phyloP scores from a whole-genome alignment of 179 eudicot genomes.

The Amaranthus tricolor region DNA sequence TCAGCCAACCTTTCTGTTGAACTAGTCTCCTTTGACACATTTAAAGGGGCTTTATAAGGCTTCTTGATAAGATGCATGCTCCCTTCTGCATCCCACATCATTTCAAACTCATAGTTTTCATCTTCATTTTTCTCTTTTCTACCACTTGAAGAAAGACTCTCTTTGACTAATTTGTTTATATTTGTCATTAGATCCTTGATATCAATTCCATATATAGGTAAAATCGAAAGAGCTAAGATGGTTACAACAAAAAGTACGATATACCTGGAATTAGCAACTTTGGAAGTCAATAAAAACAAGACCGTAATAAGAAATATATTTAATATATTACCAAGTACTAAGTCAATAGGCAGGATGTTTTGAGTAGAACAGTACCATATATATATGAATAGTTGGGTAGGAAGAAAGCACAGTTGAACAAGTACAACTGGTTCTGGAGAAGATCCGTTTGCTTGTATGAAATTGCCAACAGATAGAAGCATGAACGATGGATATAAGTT shows the following conservation, averaged over 20 bases:
- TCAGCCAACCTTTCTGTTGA: constrained; percentile 57
- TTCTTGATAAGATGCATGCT: constrained; percentile 86
- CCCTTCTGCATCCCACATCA: constrained; percentile 99
- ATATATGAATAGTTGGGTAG: constrained; percentile 64
- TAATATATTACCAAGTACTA: background rate
- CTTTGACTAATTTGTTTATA: constrained; percentile 32
- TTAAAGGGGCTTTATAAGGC: constrained; percentile 34
- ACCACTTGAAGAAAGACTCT: constrained; percentile 30
- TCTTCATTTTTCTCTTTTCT: constrained; percentile 85
- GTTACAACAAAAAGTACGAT: constrained; percentile 62
- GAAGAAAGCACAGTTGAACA: constrained; percentile 80
- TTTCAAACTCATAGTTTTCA: constrained; percentile 80
- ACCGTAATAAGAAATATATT: background rate
- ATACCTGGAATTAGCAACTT: constrained; percentile 57
- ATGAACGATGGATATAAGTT: constrained; percentile 87
- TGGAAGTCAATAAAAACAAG: constrained; percentile 16
- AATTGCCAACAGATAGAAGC: constrained; percentile 67
- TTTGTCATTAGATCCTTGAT: constrained; percentile 32
- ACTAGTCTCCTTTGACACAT: constrained; percentile 45
- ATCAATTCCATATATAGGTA: constrained; percentile 69
- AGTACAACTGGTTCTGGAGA: constrained; percentile 40
- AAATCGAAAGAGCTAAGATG: constrained; percentile 51
- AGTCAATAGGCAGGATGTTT: background rate
- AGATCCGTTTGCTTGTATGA: constrained; percentile 37
- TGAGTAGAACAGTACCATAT: constrained; percentile 54